phyloP scores from a whole-genome alignment of 192 early-diverging fungal species.

The Linnemannia schmuckeri region DNA sequence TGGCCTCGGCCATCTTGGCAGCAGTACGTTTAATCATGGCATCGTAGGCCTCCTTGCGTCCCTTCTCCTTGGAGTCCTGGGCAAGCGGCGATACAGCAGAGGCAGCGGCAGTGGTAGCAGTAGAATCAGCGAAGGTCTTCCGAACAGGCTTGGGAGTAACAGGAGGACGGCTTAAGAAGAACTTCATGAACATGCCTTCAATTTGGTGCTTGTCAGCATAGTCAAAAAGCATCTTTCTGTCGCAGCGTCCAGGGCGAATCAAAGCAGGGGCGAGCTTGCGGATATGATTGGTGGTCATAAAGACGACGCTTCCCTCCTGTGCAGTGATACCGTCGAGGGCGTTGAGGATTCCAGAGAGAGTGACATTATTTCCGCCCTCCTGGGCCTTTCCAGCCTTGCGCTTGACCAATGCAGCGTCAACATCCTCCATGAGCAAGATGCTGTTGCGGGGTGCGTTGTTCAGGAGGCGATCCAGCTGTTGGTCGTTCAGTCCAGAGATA shows the following conservation, averaged over 20 bases:
- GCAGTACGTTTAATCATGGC: slow-evolving; percentile 41
- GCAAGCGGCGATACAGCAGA: background rate
- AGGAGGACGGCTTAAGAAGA: slow-evolving; percentile 48
- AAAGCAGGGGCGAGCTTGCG: slow-evolving; percentile 62
- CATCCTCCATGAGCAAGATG: slow-evolving; percentile 70
- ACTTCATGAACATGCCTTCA: slow-evolving; percentile 58
- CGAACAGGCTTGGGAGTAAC: slow-evolving; percentile 4
- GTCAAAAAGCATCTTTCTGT: slow-evolving; percentile 65
- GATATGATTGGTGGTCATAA: slow-evolving; percentile 66
- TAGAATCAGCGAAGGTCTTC: background rate
- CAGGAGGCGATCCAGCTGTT: slow-evolving; percentile 57
- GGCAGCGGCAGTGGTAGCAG: background rate
- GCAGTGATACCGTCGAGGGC: slow-evolving; percentile 66
- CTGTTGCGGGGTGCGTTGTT: slow-evolving; percentile 59
- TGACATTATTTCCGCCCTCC: slow-evolving; percentile 42
- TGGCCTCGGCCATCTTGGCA: slow-evolving; percentile 29
- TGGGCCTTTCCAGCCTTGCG: slow-evolving; percentile 47
- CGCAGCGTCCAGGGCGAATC: slow-evolving; percentile 67
- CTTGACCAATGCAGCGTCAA: slow-evolving; percentile 48
- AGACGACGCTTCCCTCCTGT: slow-evolving; percentile 64
- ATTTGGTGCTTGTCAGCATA: slow-evolving; percentile 62
- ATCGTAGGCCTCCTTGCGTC: slow-evolving; percentile 43
- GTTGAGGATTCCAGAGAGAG: slow-evolving; percentile 63
- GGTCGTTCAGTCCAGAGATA: slow-evolving; percentile 58
- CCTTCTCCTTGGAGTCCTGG: slow-evolving; percentile 30